Percentiles rank a stretch among this genome's conserved stretches.
These are phyloP conservation scores for Ogataea henricii DNA, from an alignment of 805 yeast genomes.

Conservation along the genomic window DNA sequence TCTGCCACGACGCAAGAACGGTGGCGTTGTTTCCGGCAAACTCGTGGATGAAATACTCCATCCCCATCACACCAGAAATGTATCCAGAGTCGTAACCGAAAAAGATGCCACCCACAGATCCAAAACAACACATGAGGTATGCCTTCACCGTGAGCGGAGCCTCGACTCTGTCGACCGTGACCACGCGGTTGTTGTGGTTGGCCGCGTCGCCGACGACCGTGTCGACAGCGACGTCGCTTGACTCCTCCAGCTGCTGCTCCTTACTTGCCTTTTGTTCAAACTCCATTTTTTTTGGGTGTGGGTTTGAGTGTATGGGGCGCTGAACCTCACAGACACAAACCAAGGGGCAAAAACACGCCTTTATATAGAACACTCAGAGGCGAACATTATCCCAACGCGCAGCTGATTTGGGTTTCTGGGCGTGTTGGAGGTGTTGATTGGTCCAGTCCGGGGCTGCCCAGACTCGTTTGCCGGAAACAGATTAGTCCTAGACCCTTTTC, in stretches of 20 bases:
- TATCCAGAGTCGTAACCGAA: constrained; percentile 73
- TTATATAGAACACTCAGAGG: constrained; percentile 5
- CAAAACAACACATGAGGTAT: constrained; percentile 52
- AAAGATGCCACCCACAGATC: constrained; percentile 67
- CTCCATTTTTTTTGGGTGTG: not conserved
- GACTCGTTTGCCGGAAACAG: constrained; percentile 1
- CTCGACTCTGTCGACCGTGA: constrained; percentile 31
- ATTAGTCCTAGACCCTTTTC: constrained; percentile 1
- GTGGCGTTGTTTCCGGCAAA: constrained; percentile 29
- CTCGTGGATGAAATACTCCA: constrained; percentile 46
- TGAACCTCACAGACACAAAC: not conserved
- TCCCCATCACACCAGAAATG: constrained; percentile 65
- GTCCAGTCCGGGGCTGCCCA: not conserved
- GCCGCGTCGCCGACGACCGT: no score
- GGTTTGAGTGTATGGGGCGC: no score
- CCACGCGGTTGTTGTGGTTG: constrained; percentile 17
- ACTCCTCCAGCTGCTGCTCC: constrained; percentile 8
- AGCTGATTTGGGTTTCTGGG: not conserved
- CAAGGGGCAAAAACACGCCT: not conserved
- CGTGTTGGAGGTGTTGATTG: not conserved
- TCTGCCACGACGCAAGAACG: constrained; percentile 33
- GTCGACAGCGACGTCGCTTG: constrained; percentile 12
- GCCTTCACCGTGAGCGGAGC: constrained; percentile 41
- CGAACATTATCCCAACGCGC: not conserved
- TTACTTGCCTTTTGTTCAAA: not conserved